These are phyloP conservation scores for Drosera spatulata DNA, from an alignment of 179 eudicot species.

Conservation along the genomic window DNA sequence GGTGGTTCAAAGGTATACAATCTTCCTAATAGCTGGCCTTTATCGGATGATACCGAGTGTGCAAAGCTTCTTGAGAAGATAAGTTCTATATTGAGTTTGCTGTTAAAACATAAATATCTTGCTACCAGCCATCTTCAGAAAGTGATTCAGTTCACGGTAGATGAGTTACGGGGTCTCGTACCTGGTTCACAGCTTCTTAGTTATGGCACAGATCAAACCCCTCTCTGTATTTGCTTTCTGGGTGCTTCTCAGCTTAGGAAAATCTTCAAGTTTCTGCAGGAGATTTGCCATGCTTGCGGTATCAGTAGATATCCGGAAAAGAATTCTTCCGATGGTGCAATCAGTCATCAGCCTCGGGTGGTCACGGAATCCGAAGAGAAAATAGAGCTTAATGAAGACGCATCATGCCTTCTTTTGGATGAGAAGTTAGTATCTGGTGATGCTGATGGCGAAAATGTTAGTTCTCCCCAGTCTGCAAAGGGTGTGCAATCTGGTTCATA, in stretches of 20 bases:
- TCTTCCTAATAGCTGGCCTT: slow-evolving; percentile 53
- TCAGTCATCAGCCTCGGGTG: background rate
- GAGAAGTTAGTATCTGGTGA: slow-evolving; percentile 41
- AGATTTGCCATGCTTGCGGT: slow-evolving; percentile 61
- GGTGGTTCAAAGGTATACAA: slow-evolving; percentile 24
- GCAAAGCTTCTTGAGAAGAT: slow-evolving; percentile 71
- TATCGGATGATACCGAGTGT: slow-evolving; percentile 67
- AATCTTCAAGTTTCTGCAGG: slow-evolving; percentile 59
- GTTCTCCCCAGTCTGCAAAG: slow-evolving; percentile 18
- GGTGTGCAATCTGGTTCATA: slow-evolving; percentile 30
- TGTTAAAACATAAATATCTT: slow-evolving; percentile 60
- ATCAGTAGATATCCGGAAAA: slow-evolving; percentile 61
- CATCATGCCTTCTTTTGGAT: slow-evolving; percentile 53
- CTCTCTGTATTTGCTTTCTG: slow-evolving; percentile 81
- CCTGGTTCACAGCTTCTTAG: slow-evolving; percentile 65
- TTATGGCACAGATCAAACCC: slow-evolving; percentile 61
- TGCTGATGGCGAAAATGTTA: slow-evolving; percentile 15
- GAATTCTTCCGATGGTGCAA: slow-evolving; percentile 34
- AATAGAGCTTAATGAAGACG: slow-evolving; percentile 46
- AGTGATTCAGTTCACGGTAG: slow-evolving; percentile 56
- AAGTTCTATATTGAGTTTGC: slow-evolving; percentile 38
- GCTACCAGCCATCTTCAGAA: slow-evolving; percentile 60
- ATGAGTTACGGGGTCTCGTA: slow-evolving; percentile 60
- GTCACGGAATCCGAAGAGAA: slow-evolving; percentile 36
- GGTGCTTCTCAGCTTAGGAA: slow-evolving; percentile 63